Base-by-base conservation (phyloP, 2,329 filamentous ascomycete genomes). In the Dactylellina cionopaga region DNA sequence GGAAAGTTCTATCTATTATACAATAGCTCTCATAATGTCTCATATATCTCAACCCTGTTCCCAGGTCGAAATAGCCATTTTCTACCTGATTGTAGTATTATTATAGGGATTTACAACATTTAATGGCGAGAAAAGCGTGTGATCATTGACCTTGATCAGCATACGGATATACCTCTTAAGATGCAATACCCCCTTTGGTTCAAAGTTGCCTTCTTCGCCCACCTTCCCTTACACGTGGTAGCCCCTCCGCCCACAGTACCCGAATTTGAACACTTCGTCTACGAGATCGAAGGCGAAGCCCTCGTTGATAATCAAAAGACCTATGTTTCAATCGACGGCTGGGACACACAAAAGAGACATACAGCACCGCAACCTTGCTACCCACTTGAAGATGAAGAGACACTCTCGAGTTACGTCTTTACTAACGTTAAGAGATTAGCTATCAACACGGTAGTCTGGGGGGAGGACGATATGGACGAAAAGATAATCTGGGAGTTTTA, bases 401-500 rank as follows among this genome's bases (percentile, higher is more conserved):
- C 27, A 1, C 9, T 15, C 5, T 17, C 25, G 10, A 13, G 33
- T 1, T 63, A 37, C 17, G 27, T 24, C 3, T 71, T 63, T 35
- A n/a, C 24, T 7, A 49, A 58, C 19, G 43, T 63, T n/a, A 33
- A 17, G 22, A 31, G 25, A 7, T 13, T 71, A 5, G 65, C 47
- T 6, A 15, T 71, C 7, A 59, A 63, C 27, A 35, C 47, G 1
- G 19, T 3, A 5, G 52, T 56, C 33, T 71, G 64, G 6, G 22
- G 13, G 1, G 58, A 71, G 6, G 29, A 1, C 3, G n/a, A 43
- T 10, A 35, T 64, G 7, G 46, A 64, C 13, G 17, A 43, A 1
- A 15, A 44, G 1, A 33, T 58, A 1, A 59, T 24, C 13, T 70
- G 51, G 29, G 56, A 70, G 39, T 63, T 70, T 6, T 70, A 62